Base-by-base conservation (phyloP, 208 protist genomes). In the Trypanosoma scelopori region DNA sequence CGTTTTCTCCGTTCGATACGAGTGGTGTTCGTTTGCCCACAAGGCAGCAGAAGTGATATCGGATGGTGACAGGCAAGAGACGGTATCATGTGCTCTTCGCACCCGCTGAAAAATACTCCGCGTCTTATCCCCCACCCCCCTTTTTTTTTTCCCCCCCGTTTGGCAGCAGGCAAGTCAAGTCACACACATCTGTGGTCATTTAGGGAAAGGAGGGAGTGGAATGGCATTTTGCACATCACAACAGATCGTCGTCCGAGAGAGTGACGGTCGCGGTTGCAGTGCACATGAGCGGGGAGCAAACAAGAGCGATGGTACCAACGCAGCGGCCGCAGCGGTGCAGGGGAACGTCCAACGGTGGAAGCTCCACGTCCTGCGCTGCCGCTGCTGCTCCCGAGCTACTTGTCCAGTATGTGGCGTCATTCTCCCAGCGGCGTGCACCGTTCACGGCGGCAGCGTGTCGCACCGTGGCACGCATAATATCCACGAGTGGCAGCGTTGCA, bases 241-340 rank as follows among this genome's bases (percentile, higher is more conserved):
- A 49, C 37, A 61, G 42, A 65, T 65, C 48, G 41, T 56, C 32
- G 25, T 55, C 60, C 15, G n/a, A 16, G 30, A n/a, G n/a, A n/a
- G n/a, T n/a, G n/a, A n/a, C n/a, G n/a, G n/a, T n/a, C n/a, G 18
- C 13, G 15, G 3, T 4, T 27, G 12, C 48, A 2, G 12, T 47
- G 32, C 60, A 65, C 48, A 55, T 65, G 20, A 47, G 60, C 35
- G 60, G 60, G 35, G 60, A 53, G 22, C 48, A 65, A 25, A 6
- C 22, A 23, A 65, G 1, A 22, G 5, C 32, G 18, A 55, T 20
- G 9, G 35, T 48, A 15, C 60, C 60, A 2, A 65, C 60, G 32
- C 60, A 46, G 22, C 45, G 48, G 7, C 60, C 48, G 30, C 47
- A 65, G 22, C 60, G 46, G 20, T 56, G 46, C 30, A 65, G 51